phyloP scores from a whole-genome alignment of 139 green algal species.

The Marvania coccoides region DNA sequence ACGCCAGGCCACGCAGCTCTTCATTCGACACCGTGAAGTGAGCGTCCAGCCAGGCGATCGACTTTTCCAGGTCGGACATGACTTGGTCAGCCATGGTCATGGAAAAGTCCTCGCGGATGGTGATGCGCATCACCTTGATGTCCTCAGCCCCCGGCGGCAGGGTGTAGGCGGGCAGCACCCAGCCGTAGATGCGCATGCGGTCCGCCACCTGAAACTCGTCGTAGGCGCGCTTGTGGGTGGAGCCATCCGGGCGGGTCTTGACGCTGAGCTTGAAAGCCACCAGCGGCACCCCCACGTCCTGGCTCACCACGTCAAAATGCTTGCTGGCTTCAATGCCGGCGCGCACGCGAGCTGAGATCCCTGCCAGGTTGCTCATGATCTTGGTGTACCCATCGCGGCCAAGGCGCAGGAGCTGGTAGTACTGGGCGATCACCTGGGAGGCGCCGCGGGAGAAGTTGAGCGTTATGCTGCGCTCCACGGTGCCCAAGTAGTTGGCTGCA shows the following conservation, averaged over 20 bases:
- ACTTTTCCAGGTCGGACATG: slow-evolving; percentile 30
- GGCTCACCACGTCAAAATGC: slow-evolving; percentile 38
- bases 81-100: slow-evolving; percentile 24
- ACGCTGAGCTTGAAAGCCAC: slow-evolving; percentile 51
- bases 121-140: slow-evolving; percentile 24
- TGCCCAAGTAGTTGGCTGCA: slow-evolving; percentile 20
- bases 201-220: slow-evolving; percentile 62
- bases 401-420: slow-evolving; percentile 54
- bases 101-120: slow-evolving; percentile 44
- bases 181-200: slow-evolving; percentile 33
- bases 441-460: slow-evolving; percentile 67
- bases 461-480: slow-evolving; percentile 53
- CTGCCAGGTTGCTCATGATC: slow-evolving; percentile 50
- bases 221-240: slow-evolving; percentile 22
- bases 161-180: slow-evolving; percentile 63
- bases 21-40: slow-evolving; percentile 37
- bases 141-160: slow-evolving; percentile 41
- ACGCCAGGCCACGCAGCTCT: slow-evolving; percentile 5
- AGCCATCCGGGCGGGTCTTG: slow-evolving; percentile 7
- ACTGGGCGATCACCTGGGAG: slow-evolving; percentile 51
- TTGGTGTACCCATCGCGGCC: slow-evolving; percentile 52
- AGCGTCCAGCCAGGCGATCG: slow-evolving; percentile 40
- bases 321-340: slow-evolving; percentile 16
- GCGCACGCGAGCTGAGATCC: slow-evolving; percentile 20
- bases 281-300: slow-evolving; percentile 41